Conservation (phyloP, 345 rosid species). For the Brassica cretica region DNA sequence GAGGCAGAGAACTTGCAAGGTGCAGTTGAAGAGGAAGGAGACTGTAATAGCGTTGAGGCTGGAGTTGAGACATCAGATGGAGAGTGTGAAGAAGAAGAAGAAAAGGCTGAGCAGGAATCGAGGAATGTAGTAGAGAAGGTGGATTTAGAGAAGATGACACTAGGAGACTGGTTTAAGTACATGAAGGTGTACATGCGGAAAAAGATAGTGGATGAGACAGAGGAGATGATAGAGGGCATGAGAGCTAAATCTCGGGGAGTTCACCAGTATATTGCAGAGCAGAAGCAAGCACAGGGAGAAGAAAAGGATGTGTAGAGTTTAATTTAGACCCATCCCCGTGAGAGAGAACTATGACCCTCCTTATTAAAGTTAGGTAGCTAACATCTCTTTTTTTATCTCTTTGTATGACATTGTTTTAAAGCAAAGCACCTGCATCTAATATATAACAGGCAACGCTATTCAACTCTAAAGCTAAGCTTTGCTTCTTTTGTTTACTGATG, state of each 20-base stretch:
- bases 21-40: background rate
- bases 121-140: constrained; percentile 11
- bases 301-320: background rate
- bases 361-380: background rate
- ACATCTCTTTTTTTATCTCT: background rate
- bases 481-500: background rate
- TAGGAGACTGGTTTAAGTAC: constrained; percentile 67
- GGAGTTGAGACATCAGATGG: constrained; percentile 3
- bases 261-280: background rate
- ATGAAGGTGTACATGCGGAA: constrained; percentile 53
- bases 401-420: no score
- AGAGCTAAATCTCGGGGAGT: background rate
- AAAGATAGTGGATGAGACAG: constrained; percentile 57
- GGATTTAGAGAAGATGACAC: constrained; percentile 51
- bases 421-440: background rate
- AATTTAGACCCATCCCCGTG: background rate
- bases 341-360: background rate
- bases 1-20: constrained; percentile 14
- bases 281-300: background rate
- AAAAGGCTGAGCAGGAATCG: constrained; percentile 11
- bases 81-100: constrained; percentile 10
- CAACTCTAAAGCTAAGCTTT: background rate
- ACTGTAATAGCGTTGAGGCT: background rate
- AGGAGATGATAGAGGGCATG: constrained; percentile 52
- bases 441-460: background rate